A percentile compares a stretch with the other conserved stretches of the same genome.
Evolutionary conservation across 2,329 filamentous ascomycete genomes (phyloP).

Genomic region (Alternaria metachromatica): DNA sequence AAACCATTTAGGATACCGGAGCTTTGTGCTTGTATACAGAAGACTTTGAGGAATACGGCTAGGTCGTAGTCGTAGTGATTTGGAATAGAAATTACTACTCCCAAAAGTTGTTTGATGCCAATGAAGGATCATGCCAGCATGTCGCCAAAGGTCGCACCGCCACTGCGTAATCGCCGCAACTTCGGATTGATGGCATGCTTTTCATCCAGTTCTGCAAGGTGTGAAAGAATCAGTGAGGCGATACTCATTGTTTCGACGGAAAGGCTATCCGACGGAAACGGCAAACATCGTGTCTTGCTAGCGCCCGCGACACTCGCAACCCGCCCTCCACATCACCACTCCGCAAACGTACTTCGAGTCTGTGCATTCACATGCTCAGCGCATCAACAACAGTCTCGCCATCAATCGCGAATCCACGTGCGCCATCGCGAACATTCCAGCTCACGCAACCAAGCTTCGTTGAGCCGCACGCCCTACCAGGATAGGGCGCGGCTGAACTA

Average conservation of each 20-base stretch:
- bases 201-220: background rate
- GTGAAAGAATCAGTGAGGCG: background rate
- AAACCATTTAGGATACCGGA: slow-evolving; percentile 69
- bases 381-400: background rate
- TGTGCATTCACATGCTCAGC: background rate
- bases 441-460: slow-evolving; percentile 5
- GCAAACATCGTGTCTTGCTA: background rate
- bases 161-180: background rate
- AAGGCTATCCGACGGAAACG: background rate
- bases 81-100: background rate
- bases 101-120: background rate
- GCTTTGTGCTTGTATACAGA: slow-evolving; percentile 28
- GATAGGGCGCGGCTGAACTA: background rate
- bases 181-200: background rate
- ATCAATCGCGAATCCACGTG: slow-evolving; percentile 7
- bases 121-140: background rate
- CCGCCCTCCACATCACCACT: background rate
- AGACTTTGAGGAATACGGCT: slow-evolving; percentile 14
- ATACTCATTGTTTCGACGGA: background rate
- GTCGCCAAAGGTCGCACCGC: background rate
- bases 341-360: background rate
- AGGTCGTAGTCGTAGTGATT: background rate
- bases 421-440: slow-evolving; percentile 10
- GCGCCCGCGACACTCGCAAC: background rate
- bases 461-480: slow-evolving; percentile 13